Evolutionary conservation across 441 rosid genomes (phyloP).

Genomic region (Arabidopsis hybrid): DNA sequence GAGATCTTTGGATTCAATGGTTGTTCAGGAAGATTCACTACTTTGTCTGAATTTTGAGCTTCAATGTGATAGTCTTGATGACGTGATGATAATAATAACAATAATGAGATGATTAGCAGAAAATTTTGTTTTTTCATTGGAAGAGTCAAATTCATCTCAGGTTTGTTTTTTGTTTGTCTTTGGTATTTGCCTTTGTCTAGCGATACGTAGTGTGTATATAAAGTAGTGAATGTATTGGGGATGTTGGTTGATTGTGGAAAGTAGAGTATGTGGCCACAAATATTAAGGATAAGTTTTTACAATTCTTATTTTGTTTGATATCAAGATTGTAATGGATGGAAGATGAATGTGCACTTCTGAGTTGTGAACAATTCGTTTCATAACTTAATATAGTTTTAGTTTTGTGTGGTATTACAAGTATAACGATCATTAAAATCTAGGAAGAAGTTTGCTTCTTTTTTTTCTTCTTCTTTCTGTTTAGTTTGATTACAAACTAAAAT

Average conservation of each 20-base stretch:
- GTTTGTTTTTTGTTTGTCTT: constrained; percentile 3
- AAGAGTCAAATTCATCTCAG: constrained; percentile 25
- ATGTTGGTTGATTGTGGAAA: constrained; percentile 29
- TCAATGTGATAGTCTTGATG: constrained; percentile 28
- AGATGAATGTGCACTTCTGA: constrained; percentile 33
- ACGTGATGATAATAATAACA: constrained; percentile 18
- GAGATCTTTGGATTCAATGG: constrained; percentile 51
- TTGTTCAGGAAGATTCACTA: constrained; percentile 60
- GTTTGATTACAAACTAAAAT: constrained; percentile 1
- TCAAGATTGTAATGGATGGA: constrained; percentile 24
- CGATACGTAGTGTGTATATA: constrained; percentile 10
- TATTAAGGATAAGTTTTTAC: constrained; percentile 34
- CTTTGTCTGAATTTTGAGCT: constrained; percentile 53
- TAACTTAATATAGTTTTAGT: neutral
- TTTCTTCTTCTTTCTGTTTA: neutral
- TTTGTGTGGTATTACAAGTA: constrained; percentile 2
- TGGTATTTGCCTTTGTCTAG: constrained; percentile 21
- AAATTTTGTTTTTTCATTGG: neutral
- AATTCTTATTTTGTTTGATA: constrained; percentile 10
- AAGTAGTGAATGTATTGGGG: constrained; percentile 20
- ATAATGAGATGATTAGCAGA: constrained; percentile 30
- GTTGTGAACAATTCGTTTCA: constrained; percentile 25
- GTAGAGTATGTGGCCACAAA: constrained; percentile 40
- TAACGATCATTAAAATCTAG: neutral
- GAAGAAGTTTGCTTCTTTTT: neutral